phyloP scores from a whole-genome alignment of 805 yeast species.

The Spathaspora passalidarum region DNA sequence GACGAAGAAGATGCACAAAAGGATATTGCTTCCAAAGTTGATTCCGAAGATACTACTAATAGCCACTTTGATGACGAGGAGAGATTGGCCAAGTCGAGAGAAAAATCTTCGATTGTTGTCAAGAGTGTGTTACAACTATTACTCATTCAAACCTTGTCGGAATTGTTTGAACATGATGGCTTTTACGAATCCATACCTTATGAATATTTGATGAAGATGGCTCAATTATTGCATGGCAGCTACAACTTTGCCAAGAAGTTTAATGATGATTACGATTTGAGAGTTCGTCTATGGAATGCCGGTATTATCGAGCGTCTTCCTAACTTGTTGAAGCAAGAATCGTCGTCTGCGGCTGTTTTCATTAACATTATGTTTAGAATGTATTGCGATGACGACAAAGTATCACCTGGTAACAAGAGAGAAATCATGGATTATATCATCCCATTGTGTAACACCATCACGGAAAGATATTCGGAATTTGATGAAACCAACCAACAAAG shows the following conservation, averaged over 20 bases:
- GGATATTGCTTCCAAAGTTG: constrained; percentile 14
- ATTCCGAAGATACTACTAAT: constrained; percentile 23
- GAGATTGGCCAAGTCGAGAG: constrained; percentile 45
- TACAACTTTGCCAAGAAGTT: constrained; percentile 82
- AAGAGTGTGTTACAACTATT: constrained; percentile 88
- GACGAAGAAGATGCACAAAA: constrained; percentile 9
- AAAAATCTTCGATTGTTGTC: constrained; percentile 76
- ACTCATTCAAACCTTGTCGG: constrained; percentile 83
- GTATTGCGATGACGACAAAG: constrained; percentile 63
- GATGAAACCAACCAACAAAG: constrained; percentile 79
- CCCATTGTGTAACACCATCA: constrained; percentile 69
- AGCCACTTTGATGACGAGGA: not conserved
- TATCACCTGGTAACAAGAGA: constrained; percentile 43
- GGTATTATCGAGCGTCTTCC: constrained; percentile 93
- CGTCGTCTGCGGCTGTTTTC: constrained; percentile 83
- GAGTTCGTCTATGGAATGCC: constrained; percentile 87
- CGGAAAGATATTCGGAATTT: constrained; percentile 65
- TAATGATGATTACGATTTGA: constrained; percentile 82
- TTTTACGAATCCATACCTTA: constrained; percentile 73
- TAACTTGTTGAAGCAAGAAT: constrained; percentile 86
- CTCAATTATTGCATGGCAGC: constrained; percentile 60
- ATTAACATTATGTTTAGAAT: constrained; percentile 76
- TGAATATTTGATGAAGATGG: constrained; percentile 54
- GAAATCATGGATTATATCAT: constrained; percentile 50
- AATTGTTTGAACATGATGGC: constrained; percentile 65